Conservation (phyloP, 148 eudicot genomes). For the Fagopyrum tataricum region DNA sequence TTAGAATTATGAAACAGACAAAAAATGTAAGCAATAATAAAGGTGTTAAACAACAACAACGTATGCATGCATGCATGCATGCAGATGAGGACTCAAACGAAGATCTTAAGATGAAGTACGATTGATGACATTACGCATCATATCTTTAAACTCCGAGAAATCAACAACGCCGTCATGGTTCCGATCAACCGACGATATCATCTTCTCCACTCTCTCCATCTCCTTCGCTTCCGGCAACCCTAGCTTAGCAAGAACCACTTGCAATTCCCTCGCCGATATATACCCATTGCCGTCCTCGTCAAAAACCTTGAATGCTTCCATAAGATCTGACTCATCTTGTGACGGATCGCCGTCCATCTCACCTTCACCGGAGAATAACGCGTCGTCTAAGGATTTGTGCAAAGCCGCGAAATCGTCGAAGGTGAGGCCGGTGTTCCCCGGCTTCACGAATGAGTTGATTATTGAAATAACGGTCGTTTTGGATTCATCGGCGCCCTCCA, state of each 20-base stretch:
- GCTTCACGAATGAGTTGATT: conserved; percentile 37
- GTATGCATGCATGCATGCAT: not conserved
- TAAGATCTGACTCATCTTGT: conserved; percentile 62
- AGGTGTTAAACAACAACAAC: not conserved
- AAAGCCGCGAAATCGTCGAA: conserved; percentile 58
- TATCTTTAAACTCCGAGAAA: conserved; percentile 73
- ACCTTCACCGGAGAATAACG: conserved; percentile 29
- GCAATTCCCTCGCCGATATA: conserved; percentile 75
- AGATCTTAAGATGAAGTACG: conserved; percentile 14
- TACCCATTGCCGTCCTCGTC: conserved; percentile 85
- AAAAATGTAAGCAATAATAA: not conserved
- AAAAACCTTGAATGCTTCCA: conserved; percentile 83
- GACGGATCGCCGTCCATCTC: not conserved
- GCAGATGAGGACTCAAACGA: not conserved
- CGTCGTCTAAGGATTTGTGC: conserved; percentile 47
- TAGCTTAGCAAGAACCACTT: conserved; percentile 49
- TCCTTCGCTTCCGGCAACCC: conserved; percentile 61
- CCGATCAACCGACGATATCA: conserved; percentile 66
- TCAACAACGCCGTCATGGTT: conserved; percentile 74
- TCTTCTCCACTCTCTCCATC: conserved; percentile 46
- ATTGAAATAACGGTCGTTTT: conserved; percentile 30
- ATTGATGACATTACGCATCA: conserved; percentile 63
- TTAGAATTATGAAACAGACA: no score
- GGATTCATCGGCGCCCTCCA: conserved; percentile 33
- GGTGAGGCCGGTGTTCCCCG: conserved; percentile 37